Base-by-base conservation (phyloP, 2,329 filamentous ascomycete genomes). In the Ophiostoma fasciatum region DNA sequence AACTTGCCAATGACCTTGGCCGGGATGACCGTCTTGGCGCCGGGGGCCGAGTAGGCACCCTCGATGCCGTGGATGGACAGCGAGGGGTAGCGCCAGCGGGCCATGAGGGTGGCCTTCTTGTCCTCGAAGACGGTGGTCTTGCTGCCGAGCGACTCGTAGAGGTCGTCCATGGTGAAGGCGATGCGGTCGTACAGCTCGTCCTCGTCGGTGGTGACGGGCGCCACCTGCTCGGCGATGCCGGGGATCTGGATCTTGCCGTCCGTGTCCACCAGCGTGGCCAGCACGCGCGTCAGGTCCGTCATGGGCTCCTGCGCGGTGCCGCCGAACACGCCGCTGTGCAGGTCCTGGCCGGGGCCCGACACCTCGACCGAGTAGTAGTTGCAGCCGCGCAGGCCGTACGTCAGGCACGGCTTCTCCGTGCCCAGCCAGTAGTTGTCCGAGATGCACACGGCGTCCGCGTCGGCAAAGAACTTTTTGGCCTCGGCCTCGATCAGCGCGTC, bases 391-490 rank as follows among this genome's bases (percentile, higher is more conserved):
- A 98, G 79, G 49, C 90, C 90, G 57, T 98, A 98, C 9, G 90
- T 98, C 52, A 98, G 63, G 59, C 90, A 98, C 11, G 90, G 90
- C 71, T 94, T 94, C 70, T 96, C 85, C 6, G 90, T 96, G 40
- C 90, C 90, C 28, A 98, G 77, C 90, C 90, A 98, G 75, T 98
- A 98, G 71, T 98, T 98, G 61, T 98, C 90, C 32, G 84, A 94
- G 55, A 98, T 98, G 64, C 90, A 98, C 15, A 96, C 84, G 6
- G 87, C 90, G 48, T 98, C 90, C 25, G 85, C 77, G 50, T 94
- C 88, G 52, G 84, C 84, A 65, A 98, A 98, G 68, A 78, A 96
- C 50, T 82, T 81, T 63, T 92, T 84, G 46, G 81, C 85, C 63
- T 98, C 90, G 31, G 73, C 78, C 47, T 81, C 70, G 60, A 98